Evolutionary conservation across 108 stramenopile genomes (phyloP).

Genomic region (Parietichytrium sp.): DNA sequence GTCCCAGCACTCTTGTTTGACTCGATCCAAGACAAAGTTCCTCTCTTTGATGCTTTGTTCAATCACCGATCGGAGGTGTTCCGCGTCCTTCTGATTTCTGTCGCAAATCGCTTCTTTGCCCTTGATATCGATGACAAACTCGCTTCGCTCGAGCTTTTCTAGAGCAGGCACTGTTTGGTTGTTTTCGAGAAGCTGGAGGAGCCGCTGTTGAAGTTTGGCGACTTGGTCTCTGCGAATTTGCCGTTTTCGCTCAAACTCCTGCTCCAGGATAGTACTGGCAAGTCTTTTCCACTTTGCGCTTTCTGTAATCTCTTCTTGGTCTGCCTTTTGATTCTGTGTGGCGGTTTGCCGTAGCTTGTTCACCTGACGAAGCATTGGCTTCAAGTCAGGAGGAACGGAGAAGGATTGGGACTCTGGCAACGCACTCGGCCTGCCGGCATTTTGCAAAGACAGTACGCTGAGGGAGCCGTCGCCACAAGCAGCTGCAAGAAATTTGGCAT

Average conservation of each 20-base stretch:
- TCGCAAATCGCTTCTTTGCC: not conserved
- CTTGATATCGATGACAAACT: constrained; percentile 45
- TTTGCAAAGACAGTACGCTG: too few species aligned
- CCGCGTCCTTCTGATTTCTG: not conserved
- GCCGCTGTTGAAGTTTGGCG: not conserved
- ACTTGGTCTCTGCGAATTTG: not conserved
- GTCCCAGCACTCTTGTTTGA: constrained; percentile 48
- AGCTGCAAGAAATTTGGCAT: not conserved
- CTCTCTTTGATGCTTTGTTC: not conserved
- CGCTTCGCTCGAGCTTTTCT: constrained; percentile 45
- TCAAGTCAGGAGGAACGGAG: not conserved
- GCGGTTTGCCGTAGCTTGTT: not conserved
- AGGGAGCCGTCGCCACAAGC: not conserved
- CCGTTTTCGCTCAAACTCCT: constrained; percentile 2
- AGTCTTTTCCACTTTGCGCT: constrained; percentile 29
- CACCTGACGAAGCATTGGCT: not conserved
- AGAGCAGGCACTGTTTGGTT: constrained; percentile 35
- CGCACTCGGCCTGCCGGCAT: too few species aligned
- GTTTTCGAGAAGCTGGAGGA: constrained; percentile 19
- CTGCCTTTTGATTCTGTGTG: not conserved
- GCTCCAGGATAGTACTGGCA: not conserved
- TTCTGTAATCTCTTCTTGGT: not conserved
- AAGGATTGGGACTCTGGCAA: not conserved
- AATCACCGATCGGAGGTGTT: not conserved
- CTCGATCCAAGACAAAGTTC: not conserved